Base-by-base conservation (phyloP, 192 early-diverging fungal genomes). In the Kappamyces sp. region DNA sequence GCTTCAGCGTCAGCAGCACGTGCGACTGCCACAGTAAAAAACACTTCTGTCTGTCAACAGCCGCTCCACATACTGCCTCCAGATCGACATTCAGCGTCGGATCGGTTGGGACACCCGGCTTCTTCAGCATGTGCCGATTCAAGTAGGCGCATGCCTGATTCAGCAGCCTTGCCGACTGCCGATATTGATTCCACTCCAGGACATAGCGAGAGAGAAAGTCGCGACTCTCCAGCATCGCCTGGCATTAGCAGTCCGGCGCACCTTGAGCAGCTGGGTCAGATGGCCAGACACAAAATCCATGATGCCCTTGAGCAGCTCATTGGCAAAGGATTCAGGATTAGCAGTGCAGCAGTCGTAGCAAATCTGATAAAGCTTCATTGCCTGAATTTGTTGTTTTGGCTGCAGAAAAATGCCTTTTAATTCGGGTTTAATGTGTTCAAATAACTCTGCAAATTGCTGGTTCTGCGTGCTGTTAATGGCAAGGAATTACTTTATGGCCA, bases 301-400 rank as follows among this genome's bases (percentile, higher is more conserved):
- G 12, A 90, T 79, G 31, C 73, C 66, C 35, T 71, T 76, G 59
- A 88, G 88, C 14, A 90, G 71, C 49, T 51, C 59, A 40, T 88
- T 84, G 0, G 79, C 78, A 62, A 81, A 75, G 4, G 88, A 82
- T 51, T 80, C 79, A 34, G 90, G 90, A 15, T 74, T 64, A 37
- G 88, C 81, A 41, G 79, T 88, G 59, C 90, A 91, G 59, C 88
- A 77, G 64, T 90, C 90, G 64, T 90, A 91, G 2, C 87, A 84
- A 5, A 84, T 83, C 82, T 91, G 86, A 50, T 78, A 84, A 73
- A 87, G 86, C 35, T 81, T 78, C 76, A 87, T 84, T 48, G 82
- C 84, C 5, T 38, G 33, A 14, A 58, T 45, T 36, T 14, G 31
- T 5, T 3, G n/a, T 7, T 42, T 43, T 43, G 8, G 9, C 14